phyloP scores from a whole-genome alignment of 108 stramenopile species.

The Schizochytrium sp. region DNA sequence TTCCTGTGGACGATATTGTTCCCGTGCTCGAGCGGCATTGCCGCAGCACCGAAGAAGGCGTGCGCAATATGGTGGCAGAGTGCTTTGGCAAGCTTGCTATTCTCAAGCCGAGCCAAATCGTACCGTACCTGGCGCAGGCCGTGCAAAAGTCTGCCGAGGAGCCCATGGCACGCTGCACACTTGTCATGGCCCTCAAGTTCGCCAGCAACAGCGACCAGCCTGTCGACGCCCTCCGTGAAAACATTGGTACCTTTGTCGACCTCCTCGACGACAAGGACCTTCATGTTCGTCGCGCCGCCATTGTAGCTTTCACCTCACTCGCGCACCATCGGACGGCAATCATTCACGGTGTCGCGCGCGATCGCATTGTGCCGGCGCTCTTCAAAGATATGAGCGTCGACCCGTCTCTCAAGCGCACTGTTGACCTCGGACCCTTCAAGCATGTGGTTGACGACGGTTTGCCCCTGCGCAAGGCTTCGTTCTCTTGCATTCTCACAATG shows the following conservation, averaged over 20 bases:
- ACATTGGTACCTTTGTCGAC: slow-evolving; percentile 65
- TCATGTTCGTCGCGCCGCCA: slow-evolving; percentile 66
- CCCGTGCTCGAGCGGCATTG: slow-evolving; percentile 69
- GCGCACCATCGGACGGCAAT: slow-evolving; percentile 78
- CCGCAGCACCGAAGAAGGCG: slow-evolving; percentile 71
- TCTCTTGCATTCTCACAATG: slow-evolving; percentile 78
- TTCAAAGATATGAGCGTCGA: background rate
- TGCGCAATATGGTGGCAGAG: slow-evolving; percentile 90
- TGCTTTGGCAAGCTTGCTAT: slow-evolving; percentile 79
- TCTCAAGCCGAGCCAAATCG: slow-evolving; percentile 58
- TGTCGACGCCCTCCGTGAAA: slow-evolving; percentile 41
- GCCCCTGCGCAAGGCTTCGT: slow-evolving; percentile 82
- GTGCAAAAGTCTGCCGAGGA: slow-evolving; percentile 40
- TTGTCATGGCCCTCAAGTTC: slow-evolving; percentile 70
- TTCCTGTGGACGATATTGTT: slow-evolving; percentile 49
- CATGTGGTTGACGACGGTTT: slow-evolving; percentile 91
- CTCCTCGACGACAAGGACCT: slow-evolving; percentile 74
- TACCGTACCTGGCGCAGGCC: slow-evolving; percentile 42
- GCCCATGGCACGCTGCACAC: slow-evolving; percentile 62
- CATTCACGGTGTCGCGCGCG: slow-evolving; percentile 41
- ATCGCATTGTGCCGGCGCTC: background rate
- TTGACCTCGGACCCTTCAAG: slow-evolving; percentile 96
- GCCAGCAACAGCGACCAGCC: slow-evolving; percentile 65
- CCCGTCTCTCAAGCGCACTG: slow-evolving; percentile 57
- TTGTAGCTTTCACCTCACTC: slow-evolving; percentile 82